Base-by-base conservation (phyloP, 2,329 filamentous ascomycete species). In the Beauveria pseudobassiana region DNA sequence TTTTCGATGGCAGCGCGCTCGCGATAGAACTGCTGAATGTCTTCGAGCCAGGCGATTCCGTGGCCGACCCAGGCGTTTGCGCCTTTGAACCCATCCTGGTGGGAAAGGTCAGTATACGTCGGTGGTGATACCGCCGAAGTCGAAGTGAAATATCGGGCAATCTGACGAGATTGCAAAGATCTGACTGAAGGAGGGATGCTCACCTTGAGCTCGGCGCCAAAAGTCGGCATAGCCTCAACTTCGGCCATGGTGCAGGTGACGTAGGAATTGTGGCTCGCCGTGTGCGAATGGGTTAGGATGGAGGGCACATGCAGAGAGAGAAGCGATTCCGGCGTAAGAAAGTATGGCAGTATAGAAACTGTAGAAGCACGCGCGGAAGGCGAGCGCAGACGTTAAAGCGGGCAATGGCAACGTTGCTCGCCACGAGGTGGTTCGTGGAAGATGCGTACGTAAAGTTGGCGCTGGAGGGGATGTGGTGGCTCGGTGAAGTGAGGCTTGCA, bases 11-110 rank as follows among this genome's bases (percentile, higher is more conserved):
- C 86, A 72, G 91, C 91, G 62, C 96, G 86, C 76, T 99, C 95
- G 66, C 95, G 90, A 80, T 98, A 99, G 80, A 98, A 99, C 71
- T 91, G 87, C 75, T 99, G 91, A 65, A 99, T 90, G 70, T 99
- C 95, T 70, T 97, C 93, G 63, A 99, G 87, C 93, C 93, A 99
- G 67, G 85, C 81, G 73, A 99, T 96, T 66, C 93, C 92, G 74
- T 90, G 87, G 65, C 86, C 82, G 62, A 96, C 90, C 95, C 95
- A 99, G 69, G 83, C 86, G 77, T 93, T 97, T 73, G 96, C 92
- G 20, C 91, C 86, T 77, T 96, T 97, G 82, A 97, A 99, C 72
- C 90, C 91, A 86, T 99, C 95, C 91, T 97, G 55, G 18, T 24
- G 59, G 49, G 46, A 18, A 50, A 52, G 71, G 63, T 62, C 48